Evolutionary conservation across 495 filamentous ascomycete species (phyloP).

Genomic region (Penicillium parvum): DNA sequence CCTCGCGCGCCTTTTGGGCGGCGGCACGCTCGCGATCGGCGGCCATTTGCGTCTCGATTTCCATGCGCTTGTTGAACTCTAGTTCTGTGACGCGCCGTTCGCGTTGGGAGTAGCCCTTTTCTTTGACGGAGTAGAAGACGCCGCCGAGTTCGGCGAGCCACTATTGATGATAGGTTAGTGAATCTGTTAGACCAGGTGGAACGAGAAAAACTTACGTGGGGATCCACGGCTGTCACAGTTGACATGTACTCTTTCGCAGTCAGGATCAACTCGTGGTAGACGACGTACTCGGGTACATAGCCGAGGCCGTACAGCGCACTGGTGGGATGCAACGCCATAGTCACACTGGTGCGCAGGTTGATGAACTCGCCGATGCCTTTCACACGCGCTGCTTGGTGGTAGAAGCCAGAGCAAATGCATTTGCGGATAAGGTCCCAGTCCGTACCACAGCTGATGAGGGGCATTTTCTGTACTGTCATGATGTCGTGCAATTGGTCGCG

Average conservation of each 20-base stretch:
- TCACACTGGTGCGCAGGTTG: slow-evolving; percentile 91
- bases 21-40: slow-evolving; percentile 67
- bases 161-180: slow-evolving; percentile 23
- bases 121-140: slow-evolving; percentile 98
- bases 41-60: slow-evolving; percentile 91
- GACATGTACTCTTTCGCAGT: slow-evolving; percentile 99
- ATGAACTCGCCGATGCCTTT: slow-evolving; percentile 97
- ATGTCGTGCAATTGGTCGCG: slow-evolving; percentile 91
- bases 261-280: slow-evolving; percentile 97
- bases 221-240: slow-evolving; percentile 93
- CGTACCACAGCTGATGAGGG: slow-evolving; percentile 81
- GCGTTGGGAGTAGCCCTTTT: slow-evolving; percentile 90
- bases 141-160: slow-evolving; percentile 98
- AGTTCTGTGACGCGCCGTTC: slow-evolving; percentile 88
- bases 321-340: slow-evolving; percentile 90
- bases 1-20: slow-evolving; percentile 53
- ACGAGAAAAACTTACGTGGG: slow-evolving; percentile 57
- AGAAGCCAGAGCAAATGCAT: slow-evolving; percentile 96
- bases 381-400: slow-evolving; percentile 95
- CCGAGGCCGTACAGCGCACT: slow-evolving; percentile 88
- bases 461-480: slow-evolving; percentile 91
- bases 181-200: not conserved
- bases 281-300: slow-evolving; percentile 92
- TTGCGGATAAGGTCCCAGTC: slow-evolving; percentile 96
- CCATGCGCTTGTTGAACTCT: slow-evolving; percentile 93